A percentile compares a stretch with the other conserved stretches of the same genome.
phyloP scores from a whole-genome alignment of 192 early-diverging fungal species.

The Umbelopsis sp. region DNA sequence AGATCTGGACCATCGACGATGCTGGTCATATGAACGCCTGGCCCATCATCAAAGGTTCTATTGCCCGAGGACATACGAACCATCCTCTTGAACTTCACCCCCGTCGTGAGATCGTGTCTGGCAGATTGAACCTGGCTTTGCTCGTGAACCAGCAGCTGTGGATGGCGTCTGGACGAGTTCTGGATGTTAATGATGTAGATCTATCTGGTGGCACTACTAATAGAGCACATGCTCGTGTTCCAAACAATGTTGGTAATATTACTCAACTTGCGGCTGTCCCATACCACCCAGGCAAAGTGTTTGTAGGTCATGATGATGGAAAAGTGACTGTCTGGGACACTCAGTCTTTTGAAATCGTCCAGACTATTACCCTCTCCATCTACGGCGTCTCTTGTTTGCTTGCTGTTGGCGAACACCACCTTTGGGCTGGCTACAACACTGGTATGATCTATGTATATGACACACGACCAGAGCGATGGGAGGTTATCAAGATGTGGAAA shows the following conservation, averaged over 20 bases:
- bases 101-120: slow-evolving; percentile 30
- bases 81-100: slow-evolving; percentile 27
- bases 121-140: slow-evolving; percentile 51
- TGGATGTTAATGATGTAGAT: slow-evolving; percentile 58
- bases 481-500: slow-evolving; percentile 67
- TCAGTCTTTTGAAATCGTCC: slow-evolving; percentile 42
- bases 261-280: slow-evolving; percentile 54
- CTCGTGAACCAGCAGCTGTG: slow-evolving; percentile 58
- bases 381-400: slow-evolving; percentile 69
- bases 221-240: slow-evolving; percentile 29
- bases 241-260: slow-evolving; percentile 58
- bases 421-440: slow-evolving; percentile 79
- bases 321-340: slow-evolving; percentile 74
- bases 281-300: slow-evolving; percentile 48
- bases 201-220: slow-evolving; percentile 22
- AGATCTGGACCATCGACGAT: slow-evolving; percentile 74
- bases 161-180: slow-evolving; percentile 55
- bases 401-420: slow-evolving; percentile 59
- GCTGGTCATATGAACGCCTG: slow-evolving; percentile 61
- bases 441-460: slow-evolving; percentile 81
- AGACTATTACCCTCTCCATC: slow-evolving; percentile 55
- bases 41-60: slow-evolving; percentile 25
- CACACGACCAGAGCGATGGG: slow-evolving; percentile 51
- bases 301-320: slow-evolving; percentile 79
- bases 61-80: not conserved